A percentile compares a stretch with the other conserved stretches of the same genome.
Conservation (phyloP, 2,329 filamentous ascomycete species). For the Teratosphaeria zuluensis region DNA sequence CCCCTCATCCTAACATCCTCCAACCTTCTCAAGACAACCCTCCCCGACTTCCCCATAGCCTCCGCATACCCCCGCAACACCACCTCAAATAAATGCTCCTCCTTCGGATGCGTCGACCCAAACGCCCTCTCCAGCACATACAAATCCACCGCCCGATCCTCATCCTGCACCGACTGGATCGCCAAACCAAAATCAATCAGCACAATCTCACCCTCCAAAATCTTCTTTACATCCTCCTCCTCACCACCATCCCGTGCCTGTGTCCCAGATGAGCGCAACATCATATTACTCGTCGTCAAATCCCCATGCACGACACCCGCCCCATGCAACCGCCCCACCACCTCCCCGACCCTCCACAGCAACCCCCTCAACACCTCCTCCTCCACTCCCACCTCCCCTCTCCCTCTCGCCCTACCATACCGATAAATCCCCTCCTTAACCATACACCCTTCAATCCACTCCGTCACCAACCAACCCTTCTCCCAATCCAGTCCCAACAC, state of each 20-base stretch:
- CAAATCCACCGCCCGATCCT: conserved; percentile 89
- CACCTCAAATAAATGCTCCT: conserved; percentile 72
- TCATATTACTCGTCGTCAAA: conserved; percentile 94
- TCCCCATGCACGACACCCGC: conserved; percentile 90
- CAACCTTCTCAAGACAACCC: conserved; percentile 64
- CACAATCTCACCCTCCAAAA: conserved; percentile 62
- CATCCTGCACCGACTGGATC: conserved; percentile 68
- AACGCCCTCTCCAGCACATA: conserved; percentile 95
- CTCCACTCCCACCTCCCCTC: conserved; percentile 7
- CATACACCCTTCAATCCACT: conserved; percentile 69
- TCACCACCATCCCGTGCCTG: background rate
- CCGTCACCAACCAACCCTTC: conserved; percentile 64
- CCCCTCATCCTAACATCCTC: conserved; percentile 91
- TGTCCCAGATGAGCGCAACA: conserved; percentile 46
- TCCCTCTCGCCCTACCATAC: conserved; percentile 7
- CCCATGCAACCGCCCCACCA: conserved; percentile 53
- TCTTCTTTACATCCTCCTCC: background rate
- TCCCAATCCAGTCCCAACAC: conserved; percentile 62
- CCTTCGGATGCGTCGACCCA: conserved; percentile 83
- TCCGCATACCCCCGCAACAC: conserved; percentile 65
- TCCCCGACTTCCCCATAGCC: conserved; percentile 61
- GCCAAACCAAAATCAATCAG: conserved; percentile 94
- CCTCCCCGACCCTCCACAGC: conserved; percentile 26
- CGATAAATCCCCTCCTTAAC: conserved; percentile 56
- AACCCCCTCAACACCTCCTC: conserved; percentile 19